phyloP scores from a whole-genome alignment of 2,329 filamentous ascomycete genomes.

The Fusarium sp. region DNA sequence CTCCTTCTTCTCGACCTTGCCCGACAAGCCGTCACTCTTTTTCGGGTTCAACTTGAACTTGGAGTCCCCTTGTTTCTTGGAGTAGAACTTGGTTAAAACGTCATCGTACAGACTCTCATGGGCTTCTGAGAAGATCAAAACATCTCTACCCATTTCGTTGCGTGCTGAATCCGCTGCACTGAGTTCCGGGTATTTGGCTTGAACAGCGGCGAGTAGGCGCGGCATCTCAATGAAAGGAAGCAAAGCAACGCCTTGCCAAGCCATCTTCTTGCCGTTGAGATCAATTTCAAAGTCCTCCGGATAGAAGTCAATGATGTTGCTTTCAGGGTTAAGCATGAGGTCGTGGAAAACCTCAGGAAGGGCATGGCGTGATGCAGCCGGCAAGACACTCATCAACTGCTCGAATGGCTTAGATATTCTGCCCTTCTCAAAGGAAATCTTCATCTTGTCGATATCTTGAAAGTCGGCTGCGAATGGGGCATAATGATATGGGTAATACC shows the following conservation, averaged over 20 bases:
- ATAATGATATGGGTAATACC: slow-evolving; percentile 99
- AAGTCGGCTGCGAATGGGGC: slow-evolving; percentile 98
- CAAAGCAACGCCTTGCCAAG: slow-evolving; percentile 94
- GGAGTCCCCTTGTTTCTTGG: slow-evolving; percentile 77
- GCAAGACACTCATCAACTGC: slow-evolving; percentile 97
- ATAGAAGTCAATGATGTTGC: slow-evolving; percentile 96
- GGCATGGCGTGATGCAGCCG: slow-evolving; percentile 89
- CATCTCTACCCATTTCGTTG: slow-evolving; percentile 82
- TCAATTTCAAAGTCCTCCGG: slow-evolving; percentile 93
- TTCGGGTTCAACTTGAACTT: slow-evolving; percentile 78
- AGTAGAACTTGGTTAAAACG: slow-evolving; percentile 85
- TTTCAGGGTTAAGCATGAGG: slow-evolving; percentile 87
- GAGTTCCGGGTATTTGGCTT: slow-evolving; percentile 80
- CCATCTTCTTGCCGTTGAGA: slow-evolving; percentile 97
- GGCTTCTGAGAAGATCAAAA: slow-evolving; percentile 82
- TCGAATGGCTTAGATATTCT: slow-evolving; percentile 91
- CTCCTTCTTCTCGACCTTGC: slow-evolving; percentile 81
- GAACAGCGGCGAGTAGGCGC: slow-evolving; percentile 82
- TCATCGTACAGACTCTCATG: slow-evolving; percentile 85
- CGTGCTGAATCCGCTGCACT: slow-evolving; percentile 78
- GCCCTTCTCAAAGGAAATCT: slow-evolving; percentile 84
- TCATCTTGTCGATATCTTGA: slow-evolving; percentile 79
- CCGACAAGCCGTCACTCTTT: slow-evolving; percentile 79
- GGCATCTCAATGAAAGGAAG: slow-evolving; percentile 96
- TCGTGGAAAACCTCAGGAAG: slow-evolving; percentile 88